These are phyloP conservation scores for Spathaspora arborariae DNA, from an alignment of 805 yeast genomes.

Conservation along the genomic window DNA sequence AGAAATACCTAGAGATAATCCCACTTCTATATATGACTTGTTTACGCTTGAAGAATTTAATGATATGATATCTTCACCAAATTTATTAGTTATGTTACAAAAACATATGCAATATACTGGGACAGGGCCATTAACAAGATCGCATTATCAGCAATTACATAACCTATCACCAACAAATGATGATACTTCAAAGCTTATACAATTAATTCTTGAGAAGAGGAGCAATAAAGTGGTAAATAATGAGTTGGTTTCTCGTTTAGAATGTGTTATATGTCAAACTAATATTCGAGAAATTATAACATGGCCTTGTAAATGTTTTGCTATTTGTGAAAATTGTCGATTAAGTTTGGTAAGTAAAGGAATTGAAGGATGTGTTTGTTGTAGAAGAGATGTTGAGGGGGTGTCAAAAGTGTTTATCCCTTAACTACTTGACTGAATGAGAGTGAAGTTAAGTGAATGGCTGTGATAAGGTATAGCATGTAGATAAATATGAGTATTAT, in stretches of 20 bases:
- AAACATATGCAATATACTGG: slow-evolving; percentile 23
- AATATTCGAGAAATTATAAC: slow-evolving; percentile 72
- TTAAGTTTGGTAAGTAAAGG: slow-evolving; percentile 67
- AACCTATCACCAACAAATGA: slow-evolving; percentile 1
- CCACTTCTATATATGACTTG: slow-evolving; percentile 17
- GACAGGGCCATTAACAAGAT: slow-evolving; percentile 26
- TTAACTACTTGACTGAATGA: slow-evolving; percentile 15
- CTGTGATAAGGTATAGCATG: not conserved
- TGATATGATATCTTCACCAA: slow-evolving; percentile 18
- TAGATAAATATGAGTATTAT: too few species aligned
- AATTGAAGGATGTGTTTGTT: slow-evolving; percentile 79
- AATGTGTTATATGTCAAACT: slow-evolving; percentile 79
- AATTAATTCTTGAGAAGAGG: slow-evolving; percentile 10
- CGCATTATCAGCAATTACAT: slow-evolving; percentile 16
- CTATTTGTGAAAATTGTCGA: slow-evolving; percentile 83
- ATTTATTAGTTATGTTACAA: slow-evolving; percentile 18
- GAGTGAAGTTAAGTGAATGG: not conserved
- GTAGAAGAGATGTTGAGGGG: slow-evolving; percentile 70
- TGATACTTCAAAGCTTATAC: slow-evolving; percentile 10
- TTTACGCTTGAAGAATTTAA: slow-evolving; percentile 21
- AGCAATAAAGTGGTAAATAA: not conserved
- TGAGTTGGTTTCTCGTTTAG: slow-evolving; percentile 22
- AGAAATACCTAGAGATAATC: not conserved
- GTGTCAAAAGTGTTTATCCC: slow-evolving; percentile 60
- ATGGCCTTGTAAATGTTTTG: slow-evolving; percentile 93